A percentile compares a stretch with the other conserved stretches of the same genome.
Evolutionary conservation across 148 eudicot species (phyloP).

Genomic region (Fagopyrum tataricum): DNA sequence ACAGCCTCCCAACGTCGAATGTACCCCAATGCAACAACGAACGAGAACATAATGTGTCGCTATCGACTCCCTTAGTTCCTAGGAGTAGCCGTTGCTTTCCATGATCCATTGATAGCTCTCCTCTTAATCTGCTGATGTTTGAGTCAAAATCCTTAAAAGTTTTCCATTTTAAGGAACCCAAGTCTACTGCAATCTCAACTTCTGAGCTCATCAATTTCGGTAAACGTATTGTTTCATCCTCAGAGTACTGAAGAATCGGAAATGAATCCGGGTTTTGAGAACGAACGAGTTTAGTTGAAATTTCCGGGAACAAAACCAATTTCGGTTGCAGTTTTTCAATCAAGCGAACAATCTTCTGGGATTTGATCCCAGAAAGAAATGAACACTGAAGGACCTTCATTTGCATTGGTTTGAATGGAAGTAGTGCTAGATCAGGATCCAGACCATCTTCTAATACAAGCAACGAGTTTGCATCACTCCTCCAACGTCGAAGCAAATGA

Average conservation of each 20-base stretch:
- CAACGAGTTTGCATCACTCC: constrained; percentile 58
- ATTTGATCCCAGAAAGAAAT: constrained; percentile 74
- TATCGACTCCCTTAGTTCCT: constrained; percentile 20
- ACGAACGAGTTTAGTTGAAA: constrained; percentile 22
- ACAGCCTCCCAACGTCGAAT: constrained; percentile 30
- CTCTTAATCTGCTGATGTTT: constrained; percentile 48
- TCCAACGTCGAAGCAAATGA: constrained; percentile 90
- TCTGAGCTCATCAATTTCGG: constrained; percentile 43
- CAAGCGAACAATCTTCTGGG: constrained; percentile 42
- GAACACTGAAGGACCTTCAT: constrained; percentile 88
- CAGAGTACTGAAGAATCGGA: constrained; percentile 34
- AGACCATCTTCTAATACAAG: constrained; percentile 73
- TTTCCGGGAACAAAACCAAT: constrained; percentile 61
- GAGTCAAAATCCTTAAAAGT: constrained; percentile 31
- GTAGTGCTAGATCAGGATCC: constrained; percentile 53
- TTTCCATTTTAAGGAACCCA: constrained; percentile 43
- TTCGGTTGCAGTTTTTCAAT: constrained; percentile 57
- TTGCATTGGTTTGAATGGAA: constrained; percentile 73
- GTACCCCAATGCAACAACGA: constrained; percentile 34
- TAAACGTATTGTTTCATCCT: constrained; percentile 32
- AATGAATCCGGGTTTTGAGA: constrained; percentile 23
- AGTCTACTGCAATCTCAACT: constrained; percentile 44
- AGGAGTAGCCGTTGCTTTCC: constrained; percentile 39
- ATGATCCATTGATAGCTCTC: constrained; percentile 49
- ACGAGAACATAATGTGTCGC: constrained; percentile 13